Conservation (phyloP, 2,329 filamentous ascomycete species). For the Simplicillium sp. region DNA sequence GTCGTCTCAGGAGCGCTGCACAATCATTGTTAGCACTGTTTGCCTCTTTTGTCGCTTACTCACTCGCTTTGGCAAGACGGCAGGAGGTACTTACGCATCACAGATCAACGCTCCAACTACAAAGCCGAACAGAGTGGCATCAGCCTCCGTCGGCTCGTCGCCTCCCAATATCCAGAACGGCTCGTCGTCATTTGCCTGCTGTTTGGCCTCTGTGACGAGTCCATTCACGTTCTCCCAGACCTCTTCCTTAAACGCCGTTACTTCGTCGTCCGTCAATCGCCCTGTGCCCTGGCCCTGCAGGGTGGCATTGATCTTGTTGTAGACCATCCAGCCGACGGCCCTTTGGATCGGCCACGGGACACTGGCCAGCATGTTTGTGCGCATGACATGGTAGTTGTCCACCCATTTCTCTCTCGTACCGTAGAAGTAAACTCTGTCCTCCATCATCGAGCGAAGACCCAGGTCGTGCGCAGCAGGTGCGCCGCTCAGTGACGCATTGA, state of each 20-base stretch:
- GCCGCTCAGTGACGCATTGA: constrained; percentile 32
- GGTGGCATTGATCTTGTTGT: constrained; percentile 30
- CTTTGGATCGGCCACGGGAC: constrained; percentile 43
- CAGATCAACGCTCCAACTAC: constrained; percentile 41
- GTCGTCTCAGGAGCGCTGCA: constrained; percentile 38
- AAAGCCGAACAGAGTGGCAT: constrained; percentile 49
- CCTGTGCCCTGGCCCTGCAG: constrained; percentile 48
- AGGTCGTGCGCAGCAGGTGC: constrained; percentile 36
- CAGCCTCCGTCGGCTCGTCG: constrained; percentile 43
- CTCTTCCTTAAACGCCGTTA: constrained; percentile 32
- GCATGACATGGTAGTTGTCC: constrained; percentile 50
- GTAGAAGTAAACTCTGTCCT: constrained; percentile 53
- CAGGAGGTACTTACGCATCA: constrained; percentile 36
- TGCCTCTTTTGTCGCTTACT: too few relatives aligned
- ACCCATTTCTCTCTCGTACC: constrained; percentile 46
- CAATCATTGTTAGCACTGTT: too few relatives aligned
- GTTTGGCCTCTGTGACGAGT: constrained; percentile 28
- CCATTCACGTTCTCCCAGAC: constrained; percentile 43
- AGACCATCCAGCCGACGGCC: constrained; percentile 39
- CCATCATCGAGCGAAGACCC: constrained; percentile 42
- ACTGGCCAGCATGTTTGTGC: constrained; percentile 34
- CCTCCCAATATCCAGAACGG: constrained; percentile 52
- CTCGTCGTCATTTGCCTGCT: constrained; percentile 7
- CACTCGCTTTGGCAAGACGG: too few relatives aligned
- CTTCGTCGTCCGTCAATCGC: constrained; percentile 40